Conservation (phyloP, 345 rosid genomes). For the Cardamine chenopodiifolia region DNA sequence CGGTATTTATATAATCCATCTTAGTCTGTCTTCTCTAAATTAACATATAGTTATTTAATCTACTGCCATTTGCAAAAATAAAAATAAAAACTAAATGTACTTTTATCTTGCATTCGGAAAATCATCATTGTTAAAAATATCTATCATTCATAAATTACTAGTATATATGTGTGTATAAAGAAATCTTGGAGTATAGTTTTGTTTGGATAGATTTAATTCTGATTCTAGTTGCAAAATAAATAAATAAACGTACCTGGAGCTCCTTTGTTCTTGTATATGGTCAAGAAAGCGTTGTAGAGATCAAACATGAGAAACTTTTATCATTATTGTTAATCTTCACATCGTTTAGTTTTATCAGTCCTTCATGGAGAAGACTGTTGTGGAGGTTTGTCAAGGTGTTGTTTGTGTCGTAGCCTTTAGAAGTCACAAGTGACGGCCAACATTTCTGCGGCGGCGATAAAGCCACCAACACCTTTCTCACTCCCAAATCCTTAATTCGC, state of each 20-base stretch:
- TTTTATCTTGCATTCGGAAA: background rate
- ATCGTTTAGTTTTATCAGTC: constrained; percentile 42
- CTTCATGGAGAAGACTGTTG: constrained; percentile 37
- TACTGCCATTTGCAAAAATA: background rate
- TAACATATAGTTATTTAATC: background rate
- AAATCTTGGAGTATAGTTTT: background rate
- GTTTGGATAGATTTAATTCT: background rate
- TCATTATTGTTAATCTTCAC: constrained; percentile 8
- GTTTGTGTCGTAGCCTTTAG: constrained; percentile 29
- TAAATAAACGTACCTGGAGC: constrained; percentile 27
- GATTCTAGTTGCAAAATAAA: background rate
- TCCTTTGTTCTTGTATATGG: constrained; percentile 35
- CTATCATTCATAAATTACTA: background rate
- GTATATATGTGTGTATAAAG: background rate
- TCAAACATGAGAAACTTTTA: constrained; percentile 47
- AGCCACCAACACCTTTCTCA: constrained; percentile 47
- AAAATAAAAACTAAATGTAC: background rate
- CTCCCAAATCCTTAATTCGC: constrained; percentile 47
- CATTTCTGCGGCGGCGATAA: constrained; percentile 48
- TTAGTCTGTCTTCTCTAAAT: background rate
- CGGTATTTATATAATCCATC: background rate
- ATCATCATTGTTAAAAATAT: background rate
- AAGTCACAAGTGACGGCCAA: constrained; percentile 38
- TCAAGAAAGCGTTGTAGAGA: constrained; percentile 45
- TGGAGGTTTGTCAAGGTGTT: constrained; percentile 41